Percentiles rank a stretch among this genome's conserved stretches.
Conservation (phyloP, 2,329 filamentous ascomycete genomes). For the Aspergillus sp. region DNA sequence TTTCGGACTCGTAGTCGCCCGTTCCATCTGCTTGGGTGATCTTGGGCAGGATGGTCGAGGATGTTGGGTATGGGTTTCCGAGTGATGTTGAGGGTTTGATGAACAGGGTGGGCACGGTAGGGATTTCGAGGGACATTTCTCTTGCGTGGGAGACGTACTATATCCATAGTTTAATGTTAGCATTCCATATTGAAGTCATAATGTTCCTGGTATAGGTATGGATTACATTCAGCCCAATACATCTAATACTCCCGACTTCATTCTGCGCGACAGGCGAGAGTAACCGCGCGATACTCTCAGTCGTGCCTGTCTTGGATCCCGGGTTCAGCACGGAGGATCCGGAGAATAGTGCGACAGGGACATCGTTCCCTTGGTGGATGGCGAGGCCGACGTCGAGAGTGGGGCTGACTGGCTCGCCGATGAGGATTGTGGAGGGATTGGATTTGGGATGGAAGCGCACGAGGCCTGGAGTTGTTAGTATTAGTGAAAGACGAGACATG, state of each 20-base stretch:
- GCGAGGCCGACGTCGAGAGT: slow-evolving; percentile 59
- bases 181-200: slow-evolving; percentile 1
- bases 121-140: slow-evolving; percentile 55
- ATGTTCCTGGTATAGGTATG: too few relatives aligned
- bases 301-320: slow-evolving; percentile 50
- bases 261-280: slow-evolving; percentile 51
- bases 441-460: slow-evolving; percentile 60
- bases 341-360: slow-evolving; percentile 57
- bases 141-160: slow-evolving; percentile 52
- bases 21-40: slow-evolving; percentile 54
- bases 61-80: slow-evolving; percentile 53
- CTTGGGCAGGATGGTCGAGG: slow-evolving; percentile 53
- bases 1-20: slow-evolving; percentile 61
- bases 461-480: slow-evolving; percentile 47
- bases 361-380: slow-evolving; percentile 56
- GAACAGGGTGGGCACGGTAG: slow-evolving; percentile 58
- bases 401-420: slow-evolving; percentile 57
- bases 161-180: background rate
- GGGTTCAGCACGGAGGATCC: slow-evolving; percentile 58
- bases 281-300: slow-evolving; percentile 40
- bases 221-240: slow-evolving; percentile 57
- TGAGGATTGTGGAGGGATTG: slow-evolving; percentile 49
- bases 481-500: background rate
- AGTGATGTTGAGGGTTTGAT: slow-evolving; percentile 58
- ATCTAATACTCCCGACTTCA: slow-evolving; percentile 59